phyloP scores from a whole-genome alignment of 495 filamentous ascomycete species.

The Trichoderma erinaceum region DNA sequence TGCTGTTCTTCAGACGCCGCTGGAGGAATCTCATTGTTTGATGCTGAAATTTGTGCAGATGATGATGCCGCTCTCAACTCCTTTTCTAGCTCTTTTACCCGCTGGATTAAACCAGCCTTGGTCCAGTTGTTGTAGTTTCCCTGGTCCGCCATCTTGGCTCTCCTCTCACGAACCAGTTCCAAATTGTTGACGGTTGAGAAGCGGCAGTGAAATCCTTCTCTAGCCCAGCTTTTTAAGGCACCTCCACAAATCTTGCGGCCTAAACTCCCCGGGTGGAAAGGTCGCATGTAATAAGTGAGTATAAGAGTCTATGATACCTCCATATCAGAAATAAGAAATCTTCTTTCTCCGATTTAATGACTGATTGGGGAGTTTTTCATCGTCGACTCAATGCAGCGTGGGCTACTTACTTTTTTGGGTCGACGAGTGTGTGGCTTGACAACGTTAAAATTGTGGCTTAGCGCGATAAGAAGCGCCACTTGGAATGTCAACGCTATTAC shows the following conservation, averaged over 20 bases:
- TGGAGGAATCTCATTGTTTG: background rate
- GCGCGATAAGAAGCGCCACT: conserved; percentile 11
- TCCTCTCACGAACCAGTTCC: background rate
- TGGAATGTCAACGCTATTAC: conserved; percentile 14
- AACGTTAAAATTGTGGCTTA: background rate
- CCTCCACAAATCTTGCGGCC: conserved; percentile 9
- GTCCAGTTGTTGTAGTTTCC: conserved; percentile 50
- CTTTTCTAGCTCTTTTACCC: conserved; percentile 59
- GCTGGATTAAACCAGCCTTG: conserved; percentile 56
- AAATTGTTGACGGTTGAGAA: conserved; percentile 6
- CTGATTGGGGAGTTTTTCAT: background rate
- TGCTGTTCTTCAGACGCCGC: background rate
- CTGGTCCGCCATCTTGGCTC: conserved; percentile 26
- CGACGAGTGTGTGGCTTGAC: background rate
- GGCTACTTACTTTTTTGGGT: background rate
- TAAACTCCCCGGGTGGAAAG: background rate
- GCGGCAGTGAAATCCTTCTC: conserved; percentile 9
- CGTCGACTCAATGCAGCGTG: background rate
- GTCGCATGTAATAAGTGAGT: conserved; percentile 7
- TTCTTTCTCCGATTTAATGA: background rate
- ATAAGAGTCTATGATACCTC: background rate
- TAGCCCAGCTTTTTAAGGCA: background rate
- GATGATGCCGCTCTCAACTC: conserved; percentile 33
- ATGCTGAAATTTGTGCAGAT: background rate
- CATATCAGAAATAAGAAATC: background rate